Evolutionary conservation across 768 basidiomycete species (phyloP).

Genomic region (Suillus brevipes): DNA sequence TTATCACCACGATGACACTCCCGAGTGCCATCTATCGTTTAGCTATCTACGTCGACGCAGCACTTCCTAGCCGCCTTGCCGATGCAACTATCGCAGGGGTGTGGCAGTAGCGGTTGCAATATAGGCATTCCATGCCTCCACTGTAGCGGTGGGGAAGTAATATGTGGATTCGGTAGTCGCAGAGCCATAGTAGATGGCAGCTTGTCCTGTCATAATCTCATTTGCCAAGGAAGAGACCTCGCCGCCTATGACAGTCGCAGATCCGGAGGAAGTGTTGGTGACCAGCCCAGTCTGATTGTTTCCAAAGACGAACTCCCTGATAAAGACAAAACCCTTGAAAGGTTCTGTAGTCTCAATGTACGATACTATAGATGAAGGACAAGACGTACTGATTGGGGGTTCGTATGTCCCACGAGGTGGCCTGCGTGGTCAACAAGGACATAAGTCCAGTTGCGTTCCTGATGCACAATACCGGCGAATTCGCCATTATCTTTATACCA

Average conservation of each 20-base stretch:
- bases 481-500: constrained; percentile 62
- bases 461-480: constrained; percentile 69
- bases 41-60: not conserved
- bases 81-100: not conserved
- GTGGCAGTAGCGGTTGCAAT: constrained; percentile 39
- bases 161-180: constrained; percentile 52
- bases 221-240: constrained; percentile 46
- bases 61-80: not conserved
- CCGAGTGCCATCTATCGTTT: not conserved
- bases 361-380: constrained; percentile 1
- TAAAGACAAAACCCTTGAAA: constrained; percentile 57
- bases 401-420: constrained; percentile 38
- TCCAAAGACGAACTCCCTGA: constrained; percentile 69
- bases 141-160: constrained; percentile 54
- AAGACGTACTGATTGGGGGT: constrained; percentile 46
- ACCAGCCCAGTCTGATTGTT: constrained; percentile 61
- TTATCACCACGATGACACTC: not conserved
- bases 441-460: constrained; percentile 64
- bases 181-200: constrained; percentile 57
- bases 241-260: constrained; percentile 46
- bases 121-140: constrained; percentile 56
- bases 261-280: constrained; percentile 23
- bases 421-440: constrained; percentile 39
- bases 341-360: not conserved
- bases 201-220: constrained; percentile 52